Percentiles rank a stretch among this genome's conserved stretches.
Evolutionary conservation across 495 filamentous ascomycete species (phyloP).

Genomic region (Penicillium antarcticum): DNA sequence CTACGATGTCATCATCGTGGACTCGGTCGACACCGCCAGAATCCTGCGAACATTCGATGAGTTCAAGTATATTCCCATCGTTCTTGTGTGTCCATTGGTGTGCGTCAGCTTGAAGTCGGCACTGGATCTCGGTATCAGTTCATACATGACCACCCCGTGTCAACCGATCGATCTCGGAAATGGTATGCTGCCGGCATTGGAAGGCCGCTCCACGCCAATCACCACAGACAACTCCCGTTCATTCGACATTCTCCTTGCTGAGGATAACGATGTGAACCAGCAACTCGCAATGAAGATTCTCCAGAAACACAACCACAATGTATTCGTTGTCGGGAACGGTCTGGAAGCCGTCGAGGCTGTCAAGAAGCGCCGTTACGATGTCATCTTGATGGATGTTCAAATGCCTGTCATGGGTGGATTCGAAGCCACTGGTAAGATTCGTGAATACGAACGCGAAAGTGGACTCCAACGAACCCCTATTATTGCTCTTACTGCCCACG

Average conservation of each 20-base stretch:
- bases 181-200: conserved; percentile 95
- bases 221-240: conserved; percentile 92
- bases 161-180: conserved; percentile 94
- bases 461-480: conserved; percentile 84
- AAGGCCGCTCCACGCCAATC: conserved; percentile 88
- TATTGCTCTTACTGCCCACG: conserved; percentile 95
- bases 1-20: conserved; percentile 97
- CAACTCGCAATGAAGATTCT: conserved; percentile 94
- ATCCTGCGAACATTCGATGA: conserved; percentile 82
- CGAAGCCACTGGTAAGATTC: conserved; percentile 94
- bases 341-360: conserved; percentile 87
- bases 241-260: conserved; percentile 92
- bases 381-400: conserved; percentile 98
- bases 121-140: conserved; percentile 92
- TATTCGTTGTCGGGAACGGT: conserved; percentile 94
- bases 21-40: conserved; percentile 86
- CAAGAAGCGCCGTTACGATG: conserved; percentile 87
- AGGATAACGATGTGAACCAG: conserved; percentile 98
- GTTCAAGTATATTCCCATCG: conserved; percentile 97
- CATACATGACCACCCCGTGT: conserved; percentile 98
- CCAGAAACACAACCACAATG: conserved; percentile 95
- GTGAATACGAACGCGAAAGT: conserved; percentile 81
- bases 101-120: conserved; percentile 93
- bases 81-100: conserved; percentile 86
- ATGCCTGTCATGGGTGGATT: conserved; percentile 99